Conservation (phyloP, 257 asterid species). For the Fraxinus excelsior region DNA sequence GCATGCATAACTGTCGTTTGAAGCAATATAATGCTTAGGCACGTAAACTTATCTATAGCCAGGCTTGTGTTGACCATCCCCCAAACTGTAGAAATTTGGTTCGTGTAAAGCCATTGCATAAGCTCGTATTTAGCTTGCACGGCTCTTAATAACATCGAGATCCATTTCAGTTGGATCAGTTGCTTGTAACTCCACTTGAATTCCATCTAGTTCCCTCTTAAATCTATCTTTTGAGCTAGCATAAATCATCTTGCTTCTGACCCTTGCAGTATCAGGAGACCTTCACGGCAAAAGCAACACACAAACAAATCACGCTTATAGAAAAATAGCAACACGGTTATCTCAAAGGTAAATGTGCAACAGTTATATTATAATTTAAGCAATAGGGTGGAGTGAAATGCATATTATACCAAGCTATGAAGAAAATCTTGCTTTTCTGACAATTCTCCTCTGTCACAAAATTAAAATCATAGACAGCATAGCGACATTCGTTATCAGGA, state of each 20-base stretch:
- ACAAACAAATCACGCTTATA: not conserved
- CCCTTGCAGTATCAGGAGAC: not conserved
- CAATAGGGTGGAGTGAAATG: not conserved
- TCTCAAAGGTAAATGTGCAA: not conserved
- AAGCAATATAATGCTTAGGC: conserved; percentile 23
- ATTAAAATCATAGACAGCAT: too few relatives aligned
- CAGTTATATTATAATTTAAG: too few relatives aligned
- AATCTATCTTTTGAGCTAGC: not conserved
- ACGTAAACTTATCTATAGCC: not conserved
- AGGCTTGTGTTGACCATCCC: not conserved
- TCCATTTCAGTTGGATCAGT: not conserved
- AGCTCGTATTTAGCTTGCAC: not conserved
- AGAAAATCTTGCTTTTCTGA: not conserved
- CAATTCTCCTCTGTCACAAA: too few relatives aligned
- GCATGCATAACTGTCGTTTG: conserved; percentile 25
- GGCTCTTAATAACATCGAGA: not conserved
- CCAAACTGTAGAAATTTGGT: not conserved
- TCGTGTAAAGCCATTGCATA: not conserved
- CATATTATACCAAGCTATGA: not conserved
- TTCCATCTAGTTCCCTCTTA: not conserved
- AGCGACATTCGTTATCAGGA: too few relatives aligned
- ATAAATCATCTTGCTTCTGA: not conserved
- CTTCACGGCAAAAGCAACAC: not conserved
- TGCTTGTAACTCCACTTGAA: not conserved
- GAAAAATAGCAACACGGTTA: not conserved